A percentile compares a stretch with the other conserved stretches of the same genome.
Conservation (phyloP, 495 filamentous ascomycete species). For the Aspergillus ostianus region DNA sequence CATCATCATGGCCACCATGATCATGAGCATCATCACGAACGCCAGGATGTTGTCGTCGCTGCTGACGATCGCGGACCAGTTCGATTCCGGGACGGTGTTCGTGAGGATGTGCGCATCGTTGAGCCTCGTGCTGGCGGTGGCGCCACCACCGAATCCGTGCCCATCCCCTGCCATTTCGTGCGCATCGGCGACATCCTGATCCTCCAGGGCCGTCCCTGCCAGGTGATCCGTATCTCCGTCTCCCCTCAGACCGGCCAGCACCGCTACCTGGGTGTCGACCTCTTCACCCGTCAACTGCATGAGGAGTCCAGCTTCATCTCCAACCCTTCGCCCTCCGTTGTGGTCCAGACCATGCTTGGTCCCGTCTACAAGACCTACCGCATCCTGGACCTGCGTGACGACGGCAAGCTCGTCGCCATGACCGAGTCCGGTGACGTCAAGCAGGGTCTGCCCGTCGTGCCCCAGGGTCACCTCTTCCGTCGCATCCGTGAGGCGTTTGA, state of each 20-base stretch:
- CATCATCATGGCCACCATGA: conserved; percentile 33
- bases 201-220: conserved; percentile 98
- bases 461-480: conserved; percentile 83
- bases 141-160: conserved; percentile 76
- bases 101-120: conserved; percentile 52
- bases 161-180: conserved; percentile 99
- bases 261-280: conserved; percentile 98
- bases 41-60: conserved; percentile 55
- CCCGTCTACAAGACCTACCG: conserved; percentile 99
- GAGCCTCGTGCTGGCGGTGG: conserved; percentile 48
- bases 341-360: conserved; percentile 99
- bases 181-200: conserved; percentile 98
- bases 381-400: conserved; percentile 94
- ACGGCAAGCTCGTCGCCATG: conserved; percentile 76
- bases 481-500: conserved; percentile 84
- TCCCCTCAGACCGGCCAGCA: conserved; percentile 98
- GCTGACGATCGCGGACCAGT: conserved; percentile 39
- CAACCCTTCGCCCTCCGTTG: conserved; percentile 91
- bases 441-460: conserved; percentile 88
- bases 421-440: conserved; percentile 94
- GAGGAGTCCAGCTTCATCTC: conserved; percentile 98
- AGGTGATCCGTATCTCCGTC: conserved; percentile 99
- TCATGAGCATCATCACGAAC: conserved; percentile 33
- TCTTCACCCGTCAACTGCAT: conserved; percentile 99
- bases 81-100: conserved; percentile 40